A percentile compares a stretch with the other conserved stretches of the same genome.
Conservation (phyloP, 805 yeast genomes). For the Candida cerambycidarum region DNA sequence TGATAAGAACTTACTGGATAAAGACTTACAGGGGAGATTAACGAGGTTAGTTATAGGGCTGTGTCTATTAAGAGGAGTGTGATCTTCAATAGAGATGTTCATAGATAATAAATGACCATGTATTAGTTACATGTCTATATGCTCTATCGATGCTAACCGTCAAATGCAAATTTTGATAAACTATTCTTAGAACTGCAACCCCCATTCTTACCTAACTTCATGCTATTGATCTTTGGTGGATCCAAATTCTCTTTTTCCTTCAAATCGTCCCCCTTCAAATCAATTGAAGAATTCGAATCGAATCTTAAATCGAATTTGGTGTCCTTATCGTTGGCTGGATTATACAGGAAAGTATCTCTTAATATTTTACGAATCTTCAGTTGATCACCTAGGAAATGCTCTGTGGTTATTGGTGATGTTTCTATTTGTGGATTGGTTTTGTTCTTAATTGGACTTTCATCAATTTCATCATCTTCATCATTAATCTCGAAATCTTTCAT, state of each 20-base stretch:
- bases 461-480: conserved; percentile 22
- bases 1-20: not conserved
- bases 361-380: conserved; percentile 13
- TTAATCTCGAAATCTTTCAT: no score
- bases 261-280: conserved; percentile 7
- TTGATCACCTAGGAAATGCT: conserved; percentile 5
- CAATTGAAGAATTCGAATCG: conserved; percentile 7
- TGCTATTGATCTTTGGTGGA: not conserved
- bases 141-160: no score
- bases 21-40: conserved; percentile 22
- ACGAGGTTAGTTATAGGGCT: conserved; percentile 48
- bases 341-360: conserved; percentile 23
- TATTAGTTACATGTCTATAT: no score
- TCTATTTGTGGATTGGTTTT: not conserved
- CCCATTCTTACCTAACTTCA: not conserved
- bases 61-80: conserved; percentile 49
- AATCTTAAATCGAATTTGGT: not conserved
- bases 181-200: no score
- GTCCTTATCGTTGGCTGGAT: conserved; percentile 13
- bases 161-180: conserved; percentile 18
- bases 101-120: not conserved
- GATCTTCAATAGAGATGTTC: no score
- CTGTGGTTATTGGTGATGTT: not conserved
- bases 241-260: not conserved
- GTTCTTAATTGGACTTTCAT: conserved; percentile 37